phyloP scores from a whole-genome alignment of 2,329 filamentous ascomycete genomes.

The Didymella pinodella region DNA sequence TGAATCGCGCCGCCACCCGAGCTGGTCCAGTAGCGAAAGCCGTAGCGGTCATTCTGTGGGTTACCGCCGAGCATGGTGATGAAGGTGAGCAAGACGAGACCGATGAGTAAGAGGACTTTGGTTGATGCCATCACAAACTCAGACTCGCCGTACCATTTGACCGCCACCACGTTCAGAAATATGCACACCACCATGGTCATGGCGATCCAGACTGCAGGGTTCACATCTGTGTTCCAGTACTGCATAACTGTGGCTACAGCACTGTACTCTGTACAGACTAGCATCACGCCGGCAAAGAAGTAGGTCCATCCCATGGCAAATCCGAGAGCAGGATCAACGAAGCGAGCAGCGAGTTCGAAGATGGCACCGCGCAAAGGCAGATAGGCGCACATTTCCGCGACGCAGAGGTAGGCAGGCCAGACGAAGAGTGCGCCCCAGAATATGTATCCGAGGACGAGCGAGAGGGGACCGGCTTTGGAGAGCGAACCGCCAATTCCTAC shows the following conservation, averaged over 20 bases:
- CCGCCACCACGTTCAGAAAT: conserved; percentile 48
- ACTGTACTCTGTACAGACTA: conserved; percentile 32
- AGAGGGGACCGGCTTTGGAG: conserved; percentile 58
- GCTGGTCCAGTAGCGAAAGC: conserved; percentile 67
- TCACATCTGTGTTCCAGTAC: conserved; percentile 47
- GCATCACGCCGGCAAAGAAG: conserved; percentile 61
- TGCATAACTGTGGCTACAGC: conserved; percentile 50
- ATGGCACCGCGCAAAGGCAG: conserved; percentile 78
- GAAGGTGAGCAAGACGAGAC: conserved; percentile 61
- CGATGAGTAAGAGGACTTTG: conserved; percentile 50
- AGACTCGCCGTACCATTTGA: conserved; percentile 49
- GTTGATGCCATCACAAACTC: conserved; percentile 48
- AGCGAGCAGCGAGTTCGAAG: conserved; percentile 77
- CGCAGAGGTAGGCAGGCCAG: conserved; percentile 64
- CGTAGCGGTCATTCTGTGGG: conserved; percentile 60
- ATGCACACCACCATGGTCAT: conserved; percentile 49
- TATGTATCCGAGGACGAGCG: conserved; percentile 74
- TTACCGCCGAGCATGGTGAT: conserved; percentile 66
- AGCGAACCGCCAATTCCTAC: conserved; percentile 64
- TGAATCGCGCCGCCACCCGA: conserved; percentile 57
- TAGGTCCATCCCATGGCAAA: conserved; percentile 72
- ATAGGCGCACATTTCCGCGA: conserved; percentile 84
- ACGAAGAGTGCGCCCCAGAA: conserved; percentile 54
- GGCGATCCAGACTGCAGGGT: conserved; percentile 48
- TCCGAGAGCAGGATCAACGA: conserved; percentile 78